phyloP scores from a whole-genome alignment of 108 stramenopile species.

The Skeletonema marinoi region DNA sequence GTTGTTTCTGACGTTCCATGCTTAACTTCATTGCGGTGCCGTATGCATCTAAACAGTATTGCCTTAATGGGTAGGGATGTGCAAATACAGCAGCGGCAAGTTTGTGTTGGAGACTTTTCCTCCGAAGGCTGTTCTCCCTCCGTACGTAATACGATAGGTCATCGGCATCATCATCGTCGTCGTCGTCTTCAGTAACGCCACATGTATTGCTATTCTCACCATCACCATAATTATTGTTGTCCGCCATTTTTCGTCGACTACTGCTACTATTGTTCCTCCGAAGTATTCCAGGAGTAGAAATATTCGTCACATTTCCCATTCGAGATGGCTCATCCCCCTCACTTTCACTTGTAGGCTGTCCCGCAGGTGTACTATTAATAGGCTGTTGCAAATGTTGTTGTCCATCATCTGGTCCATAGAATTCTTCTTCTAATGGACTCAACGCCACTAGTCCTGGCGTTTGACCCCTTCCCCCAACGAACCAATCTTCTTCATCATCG shows the following conservation, averaged over 20 bases:
- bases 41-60: constrained; percentile 78
- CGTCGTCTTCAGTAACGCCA: constrained; percentile 5
- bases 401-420: not conserved
- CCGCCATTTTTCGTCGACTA: constrained; percentile 24
- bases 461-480: constrained; percentile 22
- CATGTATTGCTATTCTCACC: constrained; percentile 7
- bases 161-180: constrained; percentile 17
- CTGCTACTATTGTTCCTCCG: not conserved
- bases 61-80: constrained; percentile 74
- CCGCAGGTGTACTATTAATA: not conserved
- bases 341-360: constrained; percentile 7
- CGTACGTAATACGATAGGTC: not conserved
- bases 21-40: constrained; percentile 59
- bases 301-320: not conserved
- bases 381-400: not conserved
- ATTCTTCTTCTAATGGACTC: constrained; percentile 47
- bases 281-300: not conserved
- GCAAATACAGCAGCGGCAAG: constrained; percentile 75
- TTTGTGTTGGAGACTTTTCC: constrained; percentile 60
- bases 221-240: constrained; percentile 6
- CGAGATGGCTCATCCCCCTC: not conserved
- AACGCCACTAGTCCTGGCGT: constrained; percentile 57
- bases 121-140: not conserved
- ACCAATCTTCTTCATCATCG: constrained; percentile 53
- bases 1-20: constrained; percentile 8